Percentiles rank a stretch among this genome's conserved stretches.
phyloP scores from a whole-genome alignment of 495 filamentous ascomycete species.

The Penicillium alfredii region DNA sequence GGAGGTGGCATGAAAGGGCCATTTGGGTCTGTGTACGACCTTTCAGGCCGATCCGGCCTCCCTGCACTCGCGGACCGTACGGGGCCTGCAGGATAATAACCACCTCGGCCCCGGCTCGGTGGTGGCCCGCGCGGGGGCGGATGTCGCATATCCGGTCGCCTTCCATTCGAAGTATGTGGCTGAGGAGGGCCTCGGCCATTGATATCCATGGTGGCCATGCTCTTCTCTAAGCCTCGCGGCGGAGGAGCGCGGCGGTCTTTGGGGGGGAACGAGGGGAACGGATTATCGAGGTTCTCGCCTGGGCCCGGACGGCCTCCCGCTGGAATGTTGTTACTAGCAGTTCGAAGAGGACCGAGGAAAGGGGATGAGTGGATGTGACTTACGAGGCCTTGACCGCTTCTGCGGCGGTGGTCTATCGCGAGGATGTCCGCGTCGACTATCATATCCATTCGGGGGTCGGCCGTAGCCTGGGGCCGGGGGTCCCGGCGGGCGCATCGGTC shows the following conservation, averaged over 20 bases:
- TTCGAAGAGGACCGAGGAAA: neutral
- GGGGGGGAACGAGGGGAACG: slow-evolving; percentile 59
- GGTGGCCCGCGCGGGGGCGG: slow-evolving; percentile 24
- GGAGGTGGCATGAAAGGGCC: slow-evolving; percentile 26
- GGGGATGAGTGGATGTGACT: slow-evolving; percentile 19
- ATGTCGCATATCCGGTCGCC: slow-evolving; percentile 27
- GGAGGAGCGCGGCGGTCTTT: slow-evolving; percentile 21
- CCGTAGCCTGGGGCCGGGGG: slow-evolving; percentile 45
- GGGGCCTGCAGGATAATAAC: slow-evolving; percentile 20
- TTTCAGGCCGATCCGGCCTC: slow-evolving; percentile 21
- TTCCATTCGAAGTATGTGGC: slow-evolving; percentile 35
- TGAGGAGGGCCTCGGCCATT: slow-evolving; percentile 35
- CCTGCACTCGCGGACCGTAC: slow-evolving; percentile 25
- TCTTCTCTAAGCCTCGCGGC: slow-evolving; percentile 37
- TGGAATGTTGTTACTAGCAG: slow-evolving; percentile 12
- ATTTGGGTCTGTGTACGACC: slow-evolving; percentile 26
- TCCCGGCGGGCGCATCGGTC: slow-evolving; percentile 31
- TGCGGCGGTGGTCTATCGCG: slow-evolving; percentile 21
- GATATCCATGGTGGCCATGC: slow-evolving; percentile 55
- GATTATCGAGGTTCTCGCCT: slow-evolving; percentile 57
- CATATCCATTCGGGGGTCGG: slow-evolving; percentile 27
- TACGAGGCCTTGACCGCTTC: slow-evolving; percentile 31
- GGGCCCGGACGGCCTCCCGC: slow-evolving; percentile 29
- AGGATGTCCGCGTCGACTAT: slow-evolving; percentile 23
- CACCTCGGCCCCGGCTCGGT: slow-evolving; percentile 16